Evolutionary conservation across 352 stramenopile species (phyloP), one percentile per base, ranked within the genome.

Genomic region (Phytopythium delawarense): DNA sequence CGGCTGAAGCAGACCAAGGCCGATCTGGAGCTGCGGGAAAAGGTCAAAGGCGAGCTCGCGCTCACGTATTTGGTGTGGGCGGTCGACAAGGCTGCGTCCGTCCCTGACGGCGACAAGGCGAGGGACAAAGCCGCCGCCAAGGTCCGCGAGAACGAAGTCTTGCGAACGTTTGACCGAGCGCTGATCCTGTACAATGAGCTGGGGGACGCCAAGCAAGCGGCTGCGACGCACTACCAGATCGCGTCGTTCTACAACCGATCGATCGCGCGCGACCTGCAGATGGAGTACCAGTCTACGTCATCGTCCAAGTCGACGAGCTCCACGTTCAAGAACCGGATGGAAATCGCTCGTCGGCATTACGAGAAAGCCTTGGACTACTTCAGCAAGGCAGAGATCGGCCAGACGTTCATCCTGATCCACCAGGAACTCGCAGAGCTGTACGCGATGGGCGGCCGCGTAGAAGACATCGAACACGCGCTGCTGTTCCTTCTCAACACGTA

Each of bases 191-290:
- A 96, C 62, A 67, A 71, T 3, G 84, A 96, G 59, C 64, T 96
- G 13, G 68, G 62, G 6, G 84, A 94, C 52, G 42, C 59, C 45
- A 92, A 92, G 67, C 87, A 96, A 63, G 65, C 75, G 5, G 87
- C 84, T 7, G 79, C 87, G 16, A 92, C 84, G 12, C 84, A 96
- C 58, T 96, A 96, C 57, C 87, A 96, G 57, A 90, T 96, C 53
- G 87, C 87, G 5, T 89, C 81, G 4, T 96, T 89, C 62, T 75
- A 92, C 60, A 79, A 76, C 11, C 73, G 81, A 7, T 80, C 75
- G 46, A 89, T 93, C 45, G 73, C 80, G 0, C 72, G 64, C 11
- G 77, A 79, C 16, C 35, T 84, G 12, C 64, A 62, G 55, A 51
- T 18, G 32, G 63, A 73, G 16, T 65, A 59, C 23, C 51, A 66